Evolutionary conservation across 352 stramenopile genomes (phyloP), one percentile per base, ranked within the genome.

Genomic region (Porosira glacialis): DNA sequence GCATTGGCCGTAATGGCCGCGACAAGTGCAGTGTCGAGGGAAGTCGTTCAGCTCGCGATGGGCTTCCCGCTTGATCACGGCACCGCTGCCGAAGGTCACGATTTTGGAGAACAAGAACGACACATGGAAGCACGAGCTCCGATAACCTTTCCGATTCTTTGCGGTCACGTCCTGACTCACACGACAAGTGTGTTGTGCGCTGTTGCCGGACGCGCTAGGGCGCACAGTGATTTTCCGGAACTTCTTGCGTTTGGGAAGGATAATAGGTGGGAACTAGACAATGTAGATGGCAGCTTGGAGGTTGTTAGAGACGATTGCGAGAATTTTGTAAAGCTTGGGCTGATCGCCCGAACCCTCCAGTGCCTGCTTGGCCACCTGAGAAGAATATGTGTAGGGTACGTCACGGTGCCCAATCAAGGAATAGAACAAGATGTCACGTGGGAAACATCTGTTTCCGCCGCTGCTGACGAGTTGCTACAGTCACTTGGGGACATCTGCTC

Each of bases 151-250:
- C 85, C 85, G 3, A 75, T 91, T 39, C 72, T 91, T n/a, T 70
- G 70, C 39, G 68, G 82, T n/a, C 69, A 91, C 61, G 58, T 91
- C 38, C 70, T 91, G 13, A 89, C 85, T 13, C 85, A 91, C 69
- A 83, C 83, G 26, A 75, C 76, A 28, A 71, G 66, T 53, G 70
- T 75, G 3, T 78, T 91, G 22, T 79, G 78, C 70, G 80, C 82
- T 35, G 70, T 80, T 21, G 76, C 72, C 33, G 85, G 85, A 19
- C 53, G 68, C 44, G 80, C 66, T 7, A 73, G 78, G 61, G 71
- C 75, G 19, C n/a, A n/a, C n/a, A n/a, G n/a, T n/a, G n/a, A n/a
- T n/a, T n/a, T n/a, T n/a, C n/a, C n/a, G n/a, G n/a, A n/a, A n/a
- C n/a, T n/a, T n/a, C n/a, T n/a, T n/a, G n/a, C n/a, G n/a, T n/a